Evolutionary conservation across 2,329 filamentous ascomycete genomes (phyloP).

Genomic region (Escovopsis sp.): DNA sequence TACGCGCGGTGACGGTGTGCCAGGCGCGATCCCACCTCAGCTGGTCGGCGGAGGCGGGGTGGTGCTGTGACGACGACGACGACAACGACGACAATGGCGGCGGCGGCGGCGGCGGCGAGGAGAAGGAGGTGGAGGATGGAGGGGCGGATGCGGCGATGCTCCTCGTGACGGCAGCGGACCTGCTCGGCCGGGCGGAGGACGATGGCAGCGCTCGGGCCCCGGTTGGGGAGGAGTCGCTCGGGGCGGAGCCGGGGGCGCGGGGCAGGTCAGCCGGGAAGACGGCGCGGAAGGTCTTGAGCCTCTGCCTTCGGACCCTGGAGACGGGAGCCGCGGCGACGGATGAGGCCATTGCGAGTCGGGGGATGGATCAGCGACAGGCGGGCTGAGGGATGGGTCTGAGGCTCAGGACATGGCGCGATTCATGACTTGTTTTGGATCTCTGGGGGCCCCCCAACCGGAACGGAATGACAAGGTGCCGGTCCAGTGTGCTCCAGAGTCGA

Average conservation of each 20-base stretch:
- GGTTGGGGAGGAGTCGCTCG: slow-evolving; percentile 34
- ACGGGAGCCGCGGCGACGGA: slow-evolving; percentile 23
- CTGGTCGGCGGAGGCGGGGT: slow-evolving; percentile 26
- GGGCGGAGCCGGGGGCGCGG: slow-evolving; percentile 28
- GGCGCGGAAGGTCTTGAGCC: slow-evolving; percentile 36
- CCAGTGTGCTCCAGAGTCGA: too few species aligned
- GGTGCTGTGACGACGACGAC: slow-evolving; percentile 4
- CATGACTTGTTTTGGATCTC: too few species aligned
- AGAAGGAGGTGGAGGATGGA: background rate
- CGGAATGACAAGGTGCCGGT: too few species aligned
- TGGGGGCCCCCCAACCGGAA: too few species aligned
- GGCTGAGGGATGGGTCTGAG: too few species aligned
- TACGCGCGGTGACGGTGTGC: slow-evolving; percentile 43
- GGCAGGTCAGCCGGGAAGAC: slow-evolving; percentile 39
- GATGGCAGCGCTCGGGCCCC: slow-evolving; percentile 12
- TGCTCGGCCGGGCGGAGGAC: slow-evolving; percentile 6
- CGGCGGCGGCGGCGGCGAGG: background rate
- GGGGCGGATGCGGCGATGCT: background rate
- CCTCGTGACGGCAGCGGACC: slow-evolving; percentile 8
- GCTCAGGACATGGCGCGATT: too few species aligned
- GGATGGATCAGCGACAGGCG: background rate
- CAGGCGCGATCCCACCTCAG: slow-evolving; percentile 46
- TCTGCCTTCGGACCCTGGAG: slow-evolving; percentile 28
- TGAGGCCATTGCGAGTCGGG: slow-evolving; percentile 1
- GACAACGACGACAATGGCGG: too few species aligned